These are phyloP conservation scores for Penicillium tannophilum DNA, from an alignment of 495 filamentous ascomycete species.

Conservation along the genomic window DNA sequence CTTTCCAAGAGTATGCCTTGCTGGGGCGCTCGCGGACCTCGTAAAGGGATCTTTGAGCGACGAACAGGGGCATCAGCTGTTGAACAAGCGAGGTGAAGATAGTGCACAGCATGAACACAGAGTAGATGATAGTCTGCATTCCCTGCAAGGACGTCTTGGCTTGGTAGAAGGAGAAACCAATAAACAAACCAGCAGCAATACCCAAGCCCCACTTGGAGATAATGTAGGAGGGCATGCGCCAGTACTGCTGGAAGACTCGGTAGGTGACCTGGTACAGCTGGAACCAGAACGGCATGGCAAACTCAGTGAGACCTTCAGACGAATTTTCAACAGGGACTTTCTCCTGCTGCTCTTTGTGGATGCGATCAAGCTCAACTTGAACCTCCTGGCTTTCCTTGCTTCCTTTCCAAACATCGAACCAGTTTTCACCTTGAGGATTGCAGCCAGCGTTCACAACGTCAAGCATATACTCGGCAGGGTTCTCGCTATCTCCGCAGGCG, in stretches of 20 bases:
- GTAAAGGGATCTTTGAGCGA: constrained; percentile 62
- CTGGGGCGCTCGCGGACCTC: constrained; percentile 64
- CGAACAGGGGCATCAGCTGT: constrained; percentile 70
- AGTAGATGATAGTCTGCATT: constrained; percentile 80
- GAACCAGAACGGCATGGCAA: constrained; percentile 47
- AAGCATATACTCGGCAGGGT: constrained; percentile 86
- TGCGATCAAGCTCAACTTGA: constrained; percentile 56
- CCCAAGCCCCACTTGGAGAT: constrained; percentile 13
- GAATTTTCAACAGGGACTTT: constrained; percentile 44
- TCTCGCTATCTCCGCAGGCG: constrained; percentile 64
- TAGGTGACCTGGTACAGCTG: constrained; percentile 40
- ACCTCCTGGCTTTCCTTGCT: constrained; percentile 65
- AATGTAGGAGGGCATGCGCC: constrained; percentile 40
- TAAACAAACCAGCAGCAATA: constrained; percentile 33
- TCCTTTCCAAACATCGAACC: constrained; percentile 70
- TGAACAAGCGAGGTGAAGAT: constrained; percentile 60
- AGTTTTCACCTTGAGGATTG: constrained; percentile 63
- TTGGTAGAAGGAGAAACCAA: constrained; percentile 80
- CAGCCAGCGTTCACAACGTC: constrained; percentile 75
- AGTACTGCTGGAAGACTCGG: constrained; percentile 42
- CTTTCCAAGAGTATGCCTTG: constrained; percentile 67
- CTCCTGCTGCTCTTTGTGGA: constrained; percentile 6
- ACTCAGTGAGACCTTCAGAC: constrained; percentile 28
- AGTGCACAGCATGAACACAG: constrained; percentile 57
- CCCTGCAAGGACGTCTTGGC: constrained; percentile 68